Evolutionary conservation across 2,329 filamentous ascomycete genomes (phyloP).

Genomic region (Falciphora oryzae): DNA sequence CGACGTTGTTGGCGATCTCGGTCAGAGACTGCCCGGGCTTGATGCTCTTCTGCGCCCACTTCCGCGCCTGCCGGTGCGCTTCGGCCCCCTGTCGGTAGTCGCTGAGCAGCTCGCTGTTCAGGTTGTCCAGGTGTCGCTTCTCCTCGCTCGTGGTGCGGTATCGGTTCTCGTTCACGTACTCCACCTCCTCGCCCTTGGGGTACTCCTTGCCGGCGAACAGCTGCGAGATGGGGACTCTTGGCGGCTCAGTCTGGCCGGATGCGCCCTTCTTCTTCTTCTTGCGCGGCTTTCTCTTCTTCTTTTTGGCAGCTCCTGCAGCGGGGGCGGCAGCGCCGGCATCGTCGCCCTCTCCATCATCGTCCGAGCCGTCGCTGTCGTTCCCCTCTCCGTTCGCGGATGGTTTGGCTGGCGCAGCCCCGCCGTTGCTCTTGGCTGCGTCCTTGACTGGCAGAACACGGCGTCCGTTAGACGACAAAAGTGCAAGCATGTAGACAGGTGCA

Average conservation of each 20-base stretch:
- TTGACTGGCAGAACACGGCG: slow-evolving; percentile 27
- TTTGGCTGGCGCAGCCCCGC: slow-evolving; percentile 31
- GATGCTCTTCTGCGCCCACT: slow-evolving; percentile 74
- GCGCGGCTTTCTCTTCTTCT: slow-evolving; percentile 77
- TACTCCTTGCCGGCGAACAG: slow-evolving; percentile 69
- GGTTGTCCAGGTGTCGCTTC: slow-evolving; percentile 74
- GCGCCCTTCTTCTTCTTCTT: slow-evolving; percentile 63
- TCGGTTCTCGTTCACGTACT: slow-evolving; percentile 71
- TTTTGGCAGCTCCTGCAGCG: slow-evolving; percentile 36
- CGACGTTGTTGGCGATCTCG: slow-evolving; percentile 76
- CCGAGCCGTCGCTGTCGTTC: slow-evolving; percentile 44
- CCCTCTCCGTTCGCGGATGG: slow-evolving; percentile 32
- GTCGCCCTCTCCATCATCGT: slow-evolving; percentile 43
- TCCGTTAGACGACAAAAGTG: not conserved
- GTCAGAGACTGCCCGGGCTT: slow-evolving; percentile 72
- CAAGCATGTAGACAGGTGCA: not conserved
- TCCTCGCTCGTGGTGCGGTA: slow-evolving; percentile 80
- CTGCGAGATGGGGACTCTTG: slow-evolving; percentile 65
- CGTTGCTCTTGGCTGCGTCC: slow-evolving; percentile 32
- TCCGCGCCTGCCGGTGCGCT: slow-evolving; percentile 73
- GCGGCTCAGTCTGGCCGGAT: slow-evolving; percentile 71
- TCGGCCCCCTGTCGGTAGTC: slow-evolving; percentile 77
- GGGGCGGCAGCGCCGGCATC: slow-evolving; percentile 31
- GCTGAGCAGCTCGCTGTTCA: slow-evolving; percentile 69
- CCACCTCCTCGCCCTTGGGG: slow-evolving; percentile 71